Evolutionary conservation across 2,329 filamentous ascomycete genomes (phyloP).

Genomic region (Ascochyta clinopodiicola): DNA sequence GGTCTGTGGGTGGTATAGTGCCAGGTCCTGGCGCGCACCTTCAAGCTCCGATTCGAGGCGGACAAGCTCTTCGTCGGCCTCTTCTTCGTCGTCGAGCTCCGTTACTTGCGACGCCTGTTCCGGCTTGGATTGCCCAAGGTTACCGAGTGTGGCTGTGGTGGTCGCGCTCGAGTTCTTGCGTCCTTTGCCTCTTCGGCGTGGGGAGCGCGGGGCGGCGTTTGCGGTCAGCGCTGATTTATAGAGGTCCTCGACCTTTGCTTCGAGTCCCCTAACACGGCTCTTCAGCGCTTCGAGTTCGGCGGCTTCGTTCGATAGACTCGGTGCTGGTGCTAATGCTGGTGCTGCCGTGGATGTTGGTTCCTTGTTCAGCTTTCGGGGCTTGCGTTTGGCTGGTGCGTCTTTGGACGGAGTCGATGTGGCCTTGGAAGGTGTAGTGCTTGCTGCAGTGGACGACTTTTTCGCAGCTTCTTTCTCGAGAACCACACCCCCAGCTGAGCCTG

Average conservation of each 20-base stretch:
- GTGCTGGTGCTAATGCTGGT: background rate
- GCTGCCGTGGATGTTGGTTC: conserved; percentile 27
- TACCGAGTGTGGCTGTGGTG: conserved; percentile 29
- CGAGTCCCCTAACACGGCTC: conserved; percentile 42
- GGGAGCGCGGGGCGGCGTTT: conserved; percentile 31
- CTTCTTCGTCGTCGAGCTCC: conserved; percentile 29
- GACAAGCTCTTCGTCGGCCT: conserved; percentile 42
- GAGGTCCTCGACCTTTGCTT: conserved; percentile 47
- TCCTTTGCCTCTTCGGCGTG: conserved; percentile 42
- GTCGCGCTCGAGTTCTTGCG: conserved; percentile 34
- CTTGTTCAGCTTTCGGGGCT: conserved; percentile 45
- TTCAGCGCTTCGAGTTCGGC: conserved; percentile 46
- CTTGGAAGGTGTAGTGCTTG: conserved; percentile 4
- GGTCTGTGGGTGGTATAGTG: conserved; percentile 22
- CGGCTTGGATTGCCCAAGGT: background rate
- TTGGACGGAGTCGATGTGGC: conserved; percentile 18
- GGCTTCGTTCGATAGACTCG: conserved; percentile 12
- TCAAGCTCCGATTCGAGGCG: conserved; percentile 44
- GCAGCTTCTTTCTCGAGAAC: conserved; percentile 28
- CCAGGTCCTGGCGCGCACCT: conserved; percentile 40
- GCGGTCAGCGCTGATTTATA: conserved; percentile 28
- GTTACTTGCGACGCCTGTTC: background rate
- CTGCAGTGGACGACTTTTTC: conserved; percentile 7
- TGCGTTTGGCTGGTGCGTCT: conserved; percentile 24
- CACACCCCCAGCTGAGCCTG: conserved; percentile 41